phyloP scores from a whole-genome alignment of 805 yeast species.

The Barnettozyma botsteinii region DNA sequence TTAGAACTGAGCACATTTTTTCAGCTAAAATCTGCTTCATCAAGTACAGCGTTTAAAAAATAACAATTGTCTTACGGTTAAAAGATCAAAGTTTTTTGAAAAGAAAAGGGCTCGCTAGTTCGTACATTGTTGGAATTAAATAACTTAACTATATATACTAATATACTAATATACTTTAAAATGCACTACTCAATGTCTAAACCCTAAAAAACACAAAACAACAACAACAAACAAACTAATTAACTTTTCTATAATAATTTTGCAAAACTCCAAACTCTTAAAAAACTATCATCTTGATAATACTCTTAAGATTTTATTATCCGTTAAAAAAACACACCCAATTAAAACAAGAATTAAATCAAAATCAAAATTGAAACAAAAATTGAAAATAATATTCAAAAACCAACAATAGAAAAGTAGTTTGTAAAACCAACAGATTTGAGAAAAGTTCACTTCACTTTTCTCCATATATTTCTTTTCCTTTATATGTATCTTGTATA shows the following conservation, averaged over 20 bases:
- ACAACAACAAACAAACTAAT: constrained; percentile 13
- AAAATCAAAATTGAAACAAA: constrained; percentile 5
- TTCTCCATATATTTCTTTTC: neutral
- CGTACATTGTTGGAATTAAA: neutral
- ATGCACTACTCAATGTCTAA: constrained; percentile 22
- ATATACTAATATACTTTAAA: neutral
- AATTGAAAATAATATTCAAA: neutral
- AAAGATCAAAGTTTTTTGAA: too few species aligned
- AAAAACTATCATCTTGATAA: too few species aligned
- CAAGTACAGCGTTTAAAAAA: too few species aligned
- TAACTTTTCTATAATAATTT: constrained; percentile 17
- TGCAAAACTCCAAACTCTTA: too few species aligned
- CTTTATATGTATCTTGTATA: constrained; percentile 3
- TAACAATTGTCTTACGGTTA: too few species aligned
- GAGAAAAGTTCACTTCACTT: neutral
- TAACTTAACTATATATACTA: neutral
- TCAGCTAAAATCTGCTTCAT: too few species aligned
- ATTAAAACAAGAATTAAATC: constrained; percentile 3
- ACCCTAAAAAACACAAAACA: constrained; percentile 15
- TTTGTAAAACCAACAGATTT: constrained; percentile 4
- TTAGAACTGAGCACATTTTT: too few species aligned
- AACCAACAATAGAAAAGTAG: constrained; percentile 1
- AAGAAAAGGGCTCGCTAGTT: too few species aligned
- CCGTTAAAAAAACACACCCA: neutral
- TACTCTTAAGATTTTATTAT: neutral